These are phyloP conservation scores for Daldinia eschscholtzii DNA, from an alignment of 2,329 filamentous ascomycete genomes.

Conservation along the genomic window DNA sequence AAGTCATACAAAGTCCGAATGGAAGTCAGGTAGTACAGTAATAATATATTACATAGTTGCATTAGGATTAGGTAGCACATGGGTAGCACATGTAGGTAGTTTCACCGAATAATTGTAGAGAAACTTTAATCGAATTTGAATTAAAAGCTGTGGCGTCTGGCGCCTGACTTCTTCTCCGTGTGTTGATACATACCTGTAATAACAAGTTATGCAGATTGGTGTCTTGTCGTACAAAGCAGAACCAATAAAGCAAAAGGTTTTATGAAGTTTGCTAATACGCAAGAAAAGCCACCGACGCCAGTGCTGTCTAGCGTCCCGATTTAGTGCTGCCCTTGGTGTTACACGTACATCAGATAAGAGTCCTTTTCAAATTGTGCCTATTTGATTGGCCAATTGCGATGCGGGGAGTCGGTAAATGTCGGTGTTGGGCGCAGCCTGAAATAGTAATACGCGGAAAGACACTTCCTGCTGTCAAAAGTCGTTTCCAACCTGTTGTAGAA, in stretches of 20 bases:
- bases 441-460: slow-evolving; percentile 20
- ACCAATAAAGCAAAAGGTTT: not conserved
- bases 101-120: not conserved
- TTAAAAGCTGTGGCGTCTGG: slow-evolving; percentile 15
- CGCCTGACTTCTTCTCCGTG: slow-evolving; percentile 4
- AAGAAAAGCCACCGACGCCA: not conserved
- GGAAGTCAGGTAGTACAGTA: not conserved
- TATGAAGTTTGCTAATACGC: not conserved
- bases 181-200: slow-evolving; percentile 14
- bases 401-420: slow-evolving; percentile 35
- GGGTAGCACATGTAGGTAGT: no score
- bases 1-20: not conserved
- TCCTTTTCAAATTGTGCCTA: slow-evolving; percentile 36
- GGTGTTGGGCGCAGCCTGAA: slow-evolving; percentile 22
- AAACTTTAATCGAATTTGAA: not conserved
- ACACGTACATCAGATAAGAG: slow-evolving; percentile 33
- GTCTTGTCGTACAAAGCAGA: slow-evolving; percentile 2
- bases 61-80: no score
- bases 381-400: slow-evolving; percentile 39
- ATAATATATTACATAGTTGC: no score
- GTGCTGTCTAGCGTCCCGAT: not conserved
- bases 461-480: not conserved
- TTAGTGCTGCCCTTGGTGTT: slow-evolving; percentile 26
- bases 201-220: not conserved
- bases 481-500: not conserved